Evolutionary conservation across 1,284 basidiomycete species (phyloP), one percentile per base, ranked within the genome.

Genomic region (Ganoderma boninense): DNA sequence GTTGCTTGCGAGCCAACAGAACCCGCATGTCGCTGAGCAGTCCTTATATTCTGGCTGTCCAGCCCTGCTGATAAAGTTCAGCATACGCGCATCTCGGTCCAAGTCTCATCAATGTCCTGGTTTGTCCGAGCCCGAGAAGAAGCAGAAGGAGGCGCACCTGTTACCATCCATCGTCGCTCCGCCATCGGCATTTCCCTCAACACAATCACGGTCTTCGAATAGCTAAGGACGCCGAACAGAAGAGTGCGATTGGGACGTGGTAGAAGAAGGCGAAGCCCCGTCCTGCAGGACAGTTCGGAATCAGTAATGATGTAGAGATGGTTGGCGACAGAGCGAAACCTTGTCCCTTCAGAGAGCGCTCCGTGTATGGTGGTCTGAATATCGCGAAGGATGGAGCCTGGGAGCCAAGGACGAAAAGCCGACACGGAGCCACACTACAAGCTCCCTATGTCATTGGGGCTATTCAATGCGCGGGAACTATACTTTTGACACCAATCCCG

Each of bases 231-330:
- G 20, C 26, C 32, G 32, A 57, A 29, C 11, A 32, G 56, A 32
- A 57, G 32, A 57, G 56, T 35, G 56, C 26, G 56, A 57, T 38
- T 18, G 56, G 56, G 32, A 35, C 56, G 56, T 35, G 56, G 56
- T 35, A 35, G 16, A 57, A 57, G 56, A 57, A 57, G 56, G 56
- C 56, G 56, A 57, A n/a, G 32, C 23, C 56, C 29, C 32, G 16
- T 20, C 20, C 56, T 38, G 56, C 29, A 57, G 26, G 29, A 35
- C 26, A 29, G 56, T 57, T 57, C 56, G 56, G 32, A 35, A 32
- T 57, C 56, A 57, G 56, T 32, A 57, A 57, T 20, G 18, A 57
- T 57, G 32, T 18, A 57, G 32, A 57, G 18, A 6, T 20, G 14
- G 56, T 57, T 35, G 32, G 49, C 14, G 49, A 54, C 56, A 32